Evolutionary conservation across 2,329 filamentous ascomycete genomes (phyloP), one percentile per base, ranked within the genome.

Genomic region (Neopestalotiopsis sp.): DNA sequence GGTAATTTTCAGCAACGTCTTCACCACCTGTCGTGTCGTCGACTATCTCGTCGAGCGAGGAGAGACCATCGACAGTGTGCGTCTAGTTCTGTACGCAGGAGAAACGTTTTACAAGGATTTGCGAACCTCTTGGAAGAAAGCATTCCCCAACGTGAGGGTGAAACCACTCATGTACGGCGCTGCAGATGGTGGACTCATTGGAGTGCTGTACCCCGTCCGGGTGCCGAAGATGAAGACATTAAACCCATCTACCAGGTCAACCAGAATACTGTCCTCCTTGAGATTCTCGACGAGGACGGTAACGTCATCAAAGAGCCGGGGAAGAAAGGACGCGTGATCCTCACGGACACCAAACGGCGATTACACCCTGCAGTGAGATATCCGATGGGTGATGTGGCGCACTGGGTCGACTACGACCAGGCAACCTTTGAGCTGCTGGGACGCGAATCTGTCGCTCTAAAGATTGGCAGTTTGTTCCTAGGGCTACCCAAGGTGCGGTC

Each of bases 61-160:
- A 24, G 24, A 24, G 24, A 24, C 24, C 24, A 24, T 24, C 24
- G 24, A 24, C 24, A 42, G 14, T 42, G 14, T 42, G 10, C 40
- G 40, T 14, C 40, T 12, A 14, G 10, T 42, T 42, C 40, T 42
- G 14, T 42, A 12, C 14, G 14, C 40, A 2, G 56, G 56, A 13
- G 56, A 58, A n/a, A 4, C 56, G 13, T 58, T 58, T n/a, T 58
- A 58, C 56, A 58, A 58, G 56, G 56, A 58, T n/a, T n/a, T 58
- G 56, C 56, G 56, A 58, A 12, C 56, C 10, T 12, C 20, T 12
- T 58, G 13, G 3, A 12, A 7, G 3, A 17, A 12, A 12, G 56
- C 20, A 4, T 58, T 58, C 56, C 56, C 56, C 56, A 58, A 58
- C 56, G 10, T 58, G 10, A 5, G 10, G 56, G 20, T 58, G 13